phyloP scores from a whole-genome alignment of 345 rosid genomes.

The Anastatica hierochuntica region DNA sequence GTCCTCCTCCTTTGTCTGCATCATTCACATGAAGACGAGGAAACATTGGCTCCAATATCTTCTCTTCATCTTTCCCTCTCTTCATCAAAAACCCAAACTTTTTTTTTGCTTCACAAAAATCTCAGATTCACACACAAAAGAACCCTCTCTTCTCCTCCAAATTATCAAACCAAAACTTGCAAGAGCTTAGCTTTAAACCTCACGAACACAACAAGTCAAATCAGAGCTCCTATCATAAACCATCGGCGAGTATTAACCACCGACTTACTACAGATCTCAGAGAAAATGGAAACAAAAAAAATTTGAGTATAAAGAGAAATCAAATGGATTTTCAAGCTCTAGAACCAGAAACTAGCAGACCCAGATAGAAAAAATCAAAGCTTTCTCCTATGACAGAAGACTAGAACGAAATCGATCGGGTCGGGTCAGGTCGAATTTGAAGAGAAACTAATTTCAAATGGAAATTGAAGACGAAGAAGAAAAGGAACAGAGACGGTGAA shows the following conservation, averaged over 20 bases:
- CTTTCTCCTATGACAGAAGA: neutral
- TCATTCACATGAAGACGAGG: conserved; percentile 90
- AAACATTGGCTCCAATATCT: conserved; percentile 68
- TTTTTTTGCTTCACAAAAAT: neutral
- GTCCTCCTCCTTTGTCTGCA: conserved; percentile 90
- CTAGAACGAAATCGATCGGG: no score
- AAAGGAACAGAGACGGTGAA: no score
- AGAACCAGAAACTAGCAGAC: neutral
- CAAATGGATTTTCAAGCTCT: no score
- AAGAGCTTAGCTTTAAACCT: no score
- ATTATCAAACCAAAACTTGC: no score
- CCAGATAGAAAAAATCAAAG: neutral
- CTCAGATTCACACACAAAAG: neutral
- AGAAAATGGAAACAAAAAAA: no score
- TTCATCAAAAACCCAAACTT: conserved; percentile 36
- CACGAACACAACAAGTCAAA: no score
- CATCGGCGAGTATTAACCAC: no score
- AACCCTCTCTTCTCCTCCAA: no score
- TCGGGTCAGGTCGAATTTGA: neutral
- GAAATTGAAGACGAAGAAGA: neutral
- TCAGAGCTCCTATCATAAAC: no score
- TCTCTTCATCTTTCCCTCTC: conserved; percentile 69
- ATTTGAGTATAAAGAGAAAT: no score
- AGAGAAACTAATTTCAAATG: neutral
- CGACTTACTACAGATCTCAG: no score